A percentile compares a stretch with the other conserved stretches of the same genome.
Evolutionary conservation across 2,329 filamentous ascomycete genomes (phyloP).

Genomic region (Aspergillus amoenus): DNA sequence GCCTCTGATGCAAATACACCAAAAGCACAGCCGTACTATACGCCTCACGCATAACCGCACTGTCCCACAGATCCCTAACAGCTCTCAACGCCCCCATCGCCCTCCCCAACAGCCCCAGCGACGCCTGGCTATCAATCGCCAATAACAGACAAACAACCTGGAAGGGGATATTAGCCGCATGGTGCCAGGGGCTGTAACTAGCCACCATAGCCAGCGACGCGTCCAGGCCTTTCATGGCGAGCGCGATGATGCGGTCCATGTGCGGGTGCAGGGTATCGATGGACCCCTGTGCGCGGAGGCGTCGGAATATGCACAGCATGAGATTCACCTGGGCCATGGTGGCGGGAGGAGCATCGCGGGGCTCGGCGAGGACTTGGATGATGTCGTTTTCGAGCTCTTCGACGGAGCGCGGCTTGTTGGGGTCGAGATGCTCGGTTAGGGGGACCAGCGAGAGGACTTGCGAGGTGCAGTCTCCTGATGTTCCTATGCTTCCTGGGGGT

Average conservation of each 20-base stretch:
- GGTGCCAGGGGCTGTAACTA: constrained; percentile 54
- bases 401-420: constrained; percentile 42
- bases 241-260: constrained; percentile 46
- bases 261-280: constrained; percentile 41
- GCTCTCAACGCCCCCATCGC: constrained; percentile 50
- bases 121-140: constrained; percentile 52
- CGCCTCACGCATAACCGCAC: constrained; percentile 50
- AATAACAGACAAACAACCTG: constrained; percentile 57
- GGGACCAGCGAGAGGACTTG: constrained; percentile 54
- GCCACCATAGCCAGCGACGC: constrained; percentile 48
- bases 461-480: constrained; percentile 46
- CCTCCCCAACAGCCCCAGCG: constrained; percentile 48
- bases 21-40: constrained; percentile 53
- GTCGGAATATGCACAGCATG: constrained; percentile 53
- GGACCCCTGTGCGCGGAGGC: constrained; percentile 49
- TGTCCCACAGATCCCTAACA: constrained; percentile 45
- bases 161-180: constrained; percentile 59
- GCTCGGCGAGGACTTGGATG: constrained; percentile 36
- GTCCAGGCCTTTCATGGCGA: constrained; percentile 45
- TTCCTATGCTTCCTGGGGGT: no score
- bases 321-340: constrained; percentile 55
- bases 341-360: constrained; percentile 45
- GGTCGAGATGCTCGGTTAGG: constrained; percentile 54
- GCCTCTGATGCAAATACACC: constrained; percentile 50
- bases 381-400: constrained; percentile 46